Conservation (phyloP, 2,329 filamentous ascomycete genomes). For the Fusarium chuoi region DNA sequence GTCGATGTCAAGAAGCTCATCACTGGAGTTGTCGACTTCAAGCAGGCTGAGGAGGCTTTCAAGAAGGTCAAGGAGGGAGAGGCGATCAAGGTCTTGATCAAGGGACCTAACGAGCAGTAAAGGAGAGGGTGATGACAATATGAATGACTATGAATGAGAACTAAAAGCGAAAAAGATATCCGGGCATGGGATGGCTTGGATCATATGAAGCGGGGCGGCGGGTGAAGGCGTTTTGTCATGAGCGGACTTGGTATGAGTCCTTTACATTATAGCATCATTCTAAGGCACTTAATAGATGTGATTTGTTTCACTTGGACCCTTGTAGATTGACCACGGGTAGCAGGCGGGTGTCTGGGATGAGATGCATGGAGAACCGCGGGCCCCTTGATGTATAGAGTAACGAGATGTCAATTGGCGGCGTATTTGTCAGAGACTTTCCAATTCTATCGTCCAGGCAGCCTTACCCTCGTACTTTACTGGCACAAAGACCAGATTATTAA, state of each 20-base stretch:
- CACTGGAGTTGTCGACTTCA: constrained; percentile 79
- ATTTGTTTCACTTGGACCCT: constrained; percentile 8
- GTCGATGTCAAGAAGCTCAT: constrained; percentile 87
- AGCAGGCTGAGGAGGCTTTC: constrained; percentile 87
- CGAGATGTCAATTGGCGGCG: no score
- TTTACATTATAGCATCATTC: constrained; percentile 4
- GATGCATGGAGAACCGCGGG: neutral
- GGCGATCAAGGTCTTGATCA: constrained; percentile 76
- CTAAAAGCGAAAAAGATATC: constrained; percentile 6
- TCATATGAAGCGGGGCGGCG: neutral
- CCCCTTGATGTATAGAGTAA: no score
- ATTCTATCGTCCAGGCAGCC: neutral
- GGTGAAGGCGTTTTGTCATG: constrained; percentile 28
- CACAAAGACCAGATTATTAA: neutral
- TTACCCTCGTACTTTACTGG: neutral
- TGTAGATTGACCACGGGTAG: neutral
- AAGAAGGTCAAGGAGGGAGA: constrained; percentile 86
- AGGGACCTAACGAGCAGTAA: constrained; percentile 70
- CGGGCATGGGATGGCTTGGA: neutral
- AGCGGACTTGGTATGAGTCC: constrained; percentile 9
- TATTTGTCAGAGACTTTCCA: neutral
- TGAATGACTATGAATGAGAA: constrained; percentile 6
- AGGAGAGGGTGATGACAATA: constrained; percentile 7
- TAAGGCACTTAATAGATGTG: constrained; percentile 6
- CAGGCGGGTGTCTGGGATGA: neutral